These are phyloP conservation scores for Irpex sp. DNA, from an alignment of 1,284 basidiomycete species.

Conservation along the genomic window DNA sequence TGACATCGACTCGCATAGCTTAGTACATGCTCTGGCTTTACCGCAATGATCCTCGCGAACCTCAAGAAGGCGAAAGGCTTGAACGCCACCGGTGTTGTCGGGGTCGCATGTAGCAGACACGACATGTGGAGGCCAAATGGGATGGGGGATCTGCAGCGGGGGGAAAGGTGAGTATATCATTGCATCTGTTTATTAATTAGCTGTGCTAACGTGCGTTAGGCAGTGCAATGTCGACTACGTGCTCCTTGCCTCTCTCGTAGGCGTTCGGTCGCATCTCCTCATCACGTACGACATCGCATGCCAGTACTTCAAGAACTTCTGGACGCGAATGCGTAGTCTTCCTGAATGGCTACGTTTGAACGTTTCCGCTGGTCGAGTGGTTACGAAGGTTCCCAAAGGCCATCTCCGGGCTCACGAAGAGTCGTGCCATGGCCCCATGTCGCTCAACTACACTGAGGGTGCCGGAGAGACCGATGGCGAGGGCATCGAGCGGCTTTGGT, in stretches of 20 bases:
- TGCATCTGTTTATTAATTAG: not conserved
- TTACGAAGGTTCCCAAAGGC: not conserved
- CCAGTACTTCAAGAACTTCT: slow-evolving; percentile 10
- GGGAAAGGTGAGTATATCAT: slow-evolving; percentile 19
- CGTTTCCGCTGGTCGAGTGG: not conserved
- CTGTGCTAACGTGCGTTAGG: not conserved
- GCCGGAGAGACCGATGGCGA: slow-evolving; percentile 26
- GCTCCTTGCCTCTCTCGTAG: slow-evolving; percentile 11
- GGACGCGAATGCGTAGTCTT: not conserved
- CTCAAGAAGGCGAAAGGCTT: slow-evolving; percentile 18
- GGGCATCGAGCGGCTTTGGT: slow-evolving; percentile 25
- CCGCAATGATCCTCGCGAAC: slow-evolving; percentile 16
- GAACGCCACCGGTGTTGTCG: slow-evolving; percentile 20
- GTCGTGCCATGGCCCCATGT: not conserved
- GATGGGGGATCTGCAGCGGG: slow-evolving; percentile 23
- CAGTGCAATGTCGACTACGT: slow-evolving; percentile 19
- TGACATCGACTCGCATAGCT: slow-evolving; percentile 8
- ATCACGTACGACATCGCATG: slow-evolving; percentile 21
- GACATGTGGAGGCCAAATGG: slow-evolving; percentile 19
- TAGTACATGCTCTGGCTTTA: slow-evolving; percentile 17
- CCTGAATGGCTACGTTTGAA: not conserved
- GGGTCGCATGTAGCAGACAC: slow-evolving; percentile 20
- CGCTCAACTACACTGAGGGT: slow-evolving; percentile 5
- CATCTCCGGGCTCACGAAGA: not conserved
- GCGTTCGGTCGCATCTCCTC: not conserved